A percentile compares a stretch with the other conserved stretches of the same genome.
These are phyloP conservation scores for Aureobasidium namibiae DNA, from an alignment of 2,329 filamentous ascomycete genomes.

Conservation along the genomic window DNA sequence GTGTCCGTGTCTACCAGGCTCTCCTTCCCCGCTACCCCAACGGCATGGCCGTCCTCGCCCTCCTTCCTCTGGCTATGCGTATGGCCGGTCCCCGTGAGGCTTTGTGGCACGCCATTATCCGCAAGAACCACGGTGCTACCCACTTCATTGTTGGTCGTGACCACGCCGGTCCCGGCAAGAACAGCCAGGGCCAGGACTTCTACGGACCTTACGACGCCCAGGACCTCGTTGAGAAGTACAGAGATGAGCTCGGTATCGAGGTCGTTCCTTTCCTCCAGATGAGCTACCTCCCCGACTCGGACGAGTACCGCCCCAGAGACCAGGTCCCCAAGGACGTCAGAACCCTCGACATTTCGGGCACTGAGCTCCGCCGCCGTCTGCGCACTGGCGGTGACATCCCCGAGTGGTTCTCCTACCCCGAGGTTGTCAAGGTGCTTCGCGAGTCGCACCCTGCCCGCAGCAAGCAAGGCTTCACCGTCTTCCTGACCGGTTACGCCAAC, in stretches of 20 bases:
- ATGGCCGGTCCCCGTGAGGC: conserved; percentile 98
- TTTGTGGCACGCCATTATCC: conserved; percentile 99
- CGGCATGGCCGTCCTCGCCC: conserved; percentile 94
- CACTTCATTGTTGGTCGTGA: conserved; percentile 99
- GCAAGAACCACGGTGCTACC: conserved; percentile 97
- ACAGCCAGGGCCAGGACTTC: conserved; percentile 93
- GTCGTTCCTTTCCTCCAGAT: conserved; percentile 99
- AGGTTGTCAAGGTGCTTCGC: conserved; percentile 91
- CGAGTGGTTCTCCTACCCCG: conserved; percentile 99
- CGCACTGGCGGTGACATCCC: conserved; percentile 90
- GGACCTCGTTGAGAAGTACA: conserved; percentile 92
- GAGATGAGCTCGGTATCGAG: conserved; percentile 92
- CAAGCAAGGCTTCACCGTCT: conserved; percentile 94
- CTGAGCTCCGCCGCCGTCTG: conserved; percentile 83
- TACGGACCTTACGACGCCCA: conserved; percentile 98
- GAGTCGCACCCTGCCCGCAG: conserved; percentile 90
- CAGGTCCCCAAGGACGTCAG: conserved; percentile 75
- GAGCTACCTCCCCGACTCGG: conserved; percentile 94
- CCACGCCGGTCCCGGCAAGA: conserved; percentile 96
- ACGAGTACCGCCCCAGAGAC: conserved; percentile 92
- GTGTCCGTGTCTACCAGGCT: conserved; percentile 96
- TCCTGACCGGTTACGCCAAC: conserved; percentile 96
- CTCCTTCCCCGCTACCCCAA: conserved; percentile 95
- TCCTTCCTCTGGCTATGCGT: conserved; percentile 93
- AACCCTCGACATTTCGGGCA: conserved; percentile 54